Conservation (phyloP, 768 basidiomycete genomes). For the Austroboletus eburneus region DNA sequence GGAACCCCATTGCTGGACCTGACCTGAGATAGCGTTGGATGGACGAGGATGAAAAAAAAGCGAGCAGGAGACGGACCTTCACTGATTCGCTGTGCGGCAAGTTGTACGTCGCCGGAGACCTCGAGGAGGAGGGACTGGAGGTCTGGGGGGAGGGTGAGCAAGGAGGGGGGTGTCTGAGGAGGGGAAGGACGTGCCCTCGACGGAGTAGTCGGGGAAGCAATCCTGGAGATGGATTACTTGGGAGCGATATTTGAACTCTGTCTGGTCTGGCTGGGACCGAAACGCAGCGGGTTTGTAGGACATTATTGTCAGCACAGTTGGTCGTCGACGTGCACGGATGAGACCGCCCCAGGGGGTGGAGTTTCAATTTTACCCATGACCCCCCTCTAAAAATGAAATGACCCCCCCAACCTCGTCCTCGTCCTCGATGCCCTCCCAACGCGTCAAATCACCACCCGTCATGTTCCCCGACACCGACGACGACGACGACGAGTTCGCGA, state of each 20-base stretch:
- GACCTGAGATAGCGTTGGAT: slow-evolving; percentile 43
- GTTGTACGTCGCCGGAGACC: slow-evolving; percentile 60
- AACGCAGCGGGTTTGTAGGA: slow-evolving; percentile 31
- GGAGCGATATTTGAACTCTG: slow-evolving; percentile 41
- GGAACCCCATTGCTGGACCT: slow-evolving; percentile 76
- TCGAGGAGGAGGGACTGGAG: slow-evolving; percentile 66
- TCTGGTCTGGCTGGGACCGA: slow-evolving; percentile 19
- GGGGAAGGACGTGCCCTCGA: slow-evolving; percentile 48
- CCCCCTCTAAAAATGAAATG: slow-evolving; percentile 4
- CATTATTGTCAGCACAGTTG: slow-evolving; percentile 10
- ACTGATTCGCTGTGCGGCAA: slow-evolving; percentile 68
- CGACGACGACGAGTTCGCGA: slow-evolving; percentile 25
- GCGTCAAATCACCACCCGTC: background rate
- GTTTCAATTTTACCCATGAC: slow-evolving; percentile 25
- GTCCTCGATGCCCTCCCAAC: slow-evolving; percentile 3
- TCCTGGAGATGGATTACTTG: slow-evolving; percentile 66
- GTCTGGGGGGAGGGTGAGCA: slow-evolving; percentile 38
- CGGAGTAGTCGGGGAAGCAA: slow-evolving; percentile 64
- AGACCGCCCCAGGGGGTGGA: background rate
- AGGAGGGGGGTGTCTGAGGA: slow-evolving; percentile 19
- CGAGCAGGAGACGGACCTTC: slow-evolving; percentile 48
- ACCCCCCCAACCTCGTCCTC: slow-evolving; percentile 20
- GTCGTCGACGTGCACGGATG: background rate
- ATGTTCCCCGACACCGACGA: slow-evolving; percentile 19
- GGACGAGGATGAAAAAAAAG: background rate